Percentiles rank a stretch among this genome's conserved stretches.
Conservation (phyloP, 352 stramenopile species). For the Aphanomyces astaci region DNA sequence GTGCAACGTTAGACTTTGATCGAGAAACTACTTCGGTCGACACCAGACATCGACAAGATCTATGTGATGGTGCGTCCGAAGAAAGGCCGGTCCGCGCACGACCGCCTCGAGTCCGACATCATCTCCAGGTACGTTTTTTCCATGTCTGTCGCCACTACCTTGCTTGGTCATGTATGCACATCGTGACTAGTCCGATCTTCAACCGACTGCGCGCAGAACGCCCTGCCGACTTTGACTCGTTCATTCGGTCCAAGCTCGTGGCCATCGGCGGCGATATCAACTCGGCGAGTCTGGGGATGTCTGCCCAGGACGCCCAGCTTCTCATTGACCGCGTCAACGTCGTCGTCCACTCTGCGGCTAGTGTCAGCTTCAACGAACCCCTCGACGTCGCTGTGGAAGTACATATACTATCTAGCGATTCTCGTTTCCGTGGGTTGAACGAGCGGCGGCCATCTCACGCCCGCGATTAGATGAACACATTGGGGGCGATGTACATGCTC, state of each 20-base stretch:
- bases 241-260: slow-evolving; percentile 46
- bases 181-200: slow-evolving; percentile 50
- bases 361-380: slow-evolving; percentile 79
- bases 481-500: slow-evolving; percentile 55
- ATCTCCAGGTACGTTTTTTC: slow-evolving; percentile 36
- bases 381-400: slow-evolving; percentile 72
- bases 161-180: not conserved
- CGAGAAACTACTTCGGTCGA: slow-evolving; percentile 71
- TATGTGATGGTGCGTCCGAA: slow-evolving; percentile 70
- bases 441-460: not conserved
- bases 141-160: not conserved
- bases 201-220: slow-evolving; percentile 51
- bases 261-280: slow-evolving; percentile 69
- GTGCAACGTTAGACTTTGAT: slow-evolving; percentile 49
- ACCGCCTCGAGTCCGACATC: slow-evolving; percentile 66
- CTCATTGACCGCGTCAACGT: slow-evolving; percentile 47
- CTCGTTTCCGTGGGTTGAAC: too few relatives aligned
- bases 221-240: slow-evolving; percentile 38
- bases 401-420: too few relatives aligned
- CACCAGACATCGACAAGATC: slow-evolving; percentile 50
- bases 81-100: slow-evolving; percentile 48
- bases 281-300: slow-evolving; percentile 50
- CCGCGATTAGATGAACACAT: slow-evolving; percentile 53
- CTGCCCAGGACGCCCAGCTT: slow-evolving; percentile 33
- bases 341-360: slow-evolving; percentile 78